Percentiles rank a stretch among this genome's conserved stretches.
phyloP scores from a whole-genome alignment of 768 basidiomycete genomes.

The Crucibulum laeve region DNA sequence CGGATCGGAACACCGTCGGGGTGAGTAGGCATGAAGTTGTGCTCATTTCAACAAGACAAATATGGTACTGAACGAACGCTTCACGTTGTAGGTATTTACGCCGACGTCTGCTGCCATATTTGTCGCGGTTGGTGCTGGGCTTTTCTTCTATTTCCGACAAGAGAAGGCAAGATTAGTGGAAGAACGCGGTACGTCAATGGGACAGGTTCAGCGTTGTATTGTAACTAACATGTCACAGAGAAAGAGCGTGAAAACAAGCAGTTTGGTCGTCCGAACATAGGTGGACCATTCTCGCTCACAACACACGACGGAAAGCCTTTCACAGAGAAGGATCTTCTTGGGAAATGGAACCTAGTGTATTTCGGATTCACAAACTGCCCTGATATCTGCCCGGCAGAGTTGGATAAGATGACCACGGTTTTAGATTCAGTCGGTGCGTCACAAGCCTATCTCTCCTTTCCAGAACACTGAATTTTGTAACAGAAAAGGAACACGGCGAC shows the following conservation, averaged over 20 bases:
- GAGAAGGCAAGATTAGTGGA: constrained; percentile 81
- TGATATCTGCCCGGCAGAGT: constrained; percentile 96
- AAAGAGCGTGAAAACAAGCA: constrained; percentile 69
- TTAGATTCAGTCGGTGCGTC: constrained; percentile 68
- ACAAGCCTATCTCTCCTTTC: constrained; percentile 1
- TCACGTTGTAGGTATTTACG: constrained; percentile 74
- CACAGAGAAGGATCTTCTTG: constrained; percentile 78
- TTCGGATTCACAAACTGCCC: constrained; percentile 99
- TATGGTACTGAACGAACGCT: not conserved
- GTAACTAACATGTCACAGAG: constrained; percentile 35
- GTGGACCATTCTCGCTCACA: constrained; percentile 82
- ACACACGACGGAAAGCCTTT: constrained; percentile 66
- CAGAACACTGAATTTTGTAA: not conserved
- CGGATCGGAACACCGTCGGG: constrained; percentile 29
- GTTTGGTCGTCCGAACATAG: constrained; percentile 83
- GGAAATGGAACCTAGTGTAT: constrained; percentile 89
- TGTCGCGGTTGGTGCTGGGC: constrained; percentile 72
- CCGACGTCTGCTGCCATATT: constrained; percentile 82
- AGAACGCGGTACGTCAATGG: constrained; percentile 58
- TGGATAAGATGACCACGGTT: constrained; percentile 88
- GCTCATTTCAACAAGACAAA: constrained; percentile 1
- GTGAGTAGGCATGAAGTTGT: constrained; percentile 20
- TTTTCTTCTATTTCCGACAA: constrained; percentile 84
- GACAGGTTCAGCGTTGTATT: constrained; percentile 2
- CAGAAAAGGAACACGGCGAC: constrained; percentile 67